Base-by-base conservation (phyloP, 768 basidiomycete species). In the Amanita rimosa region DNA sequence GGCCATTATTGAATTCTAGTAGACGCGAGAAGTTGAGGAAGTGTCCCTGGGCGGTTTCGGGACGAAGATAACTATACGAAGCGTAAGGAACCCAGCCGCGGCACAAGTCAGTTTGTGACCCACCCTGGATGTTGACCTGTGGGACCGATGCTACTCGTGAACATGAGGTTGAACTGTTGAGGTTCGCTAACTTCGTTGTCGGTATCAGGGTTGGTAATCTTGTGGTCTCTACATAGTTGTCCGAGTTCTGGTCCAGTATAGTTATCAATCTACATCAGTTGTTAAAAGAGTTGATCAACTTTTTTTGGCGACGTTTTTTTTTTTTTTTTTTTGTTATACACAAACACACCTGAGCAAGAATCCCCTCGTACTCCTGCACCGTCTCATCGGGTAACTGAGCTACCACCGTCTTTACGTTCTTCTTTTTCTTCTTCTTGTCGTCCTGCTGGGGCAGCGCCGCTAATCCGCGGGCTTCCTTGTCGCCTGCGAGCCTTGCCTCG, bases 101-200 rank as follows among this genome's bases (percentile, higher is more conserved):
- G 43, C 22, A 44, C 29, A 41, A 34, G 26, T 5, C 3, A 39
- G 26, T n/a, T n/a, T n/a, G 35, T 34, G 36, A 50, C 78, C 58
- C 57, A 92, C 87, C 93, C 94, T 57, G 91, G 92, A 67, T 95
- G 82, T 64, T 96, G 91, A 22, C 96, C 95, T 2, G 95, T 97
- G 11, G 95, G 95, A 17, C 95, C 96, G 60, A 99, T 97, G 67
- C 85, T 90, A 61, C 86, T 91, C 43, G 89, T 82, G 67, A 99
- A 98, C 96, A 99, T 98, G 60, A 98, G 79, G 68, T 98, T 99
- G 75, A 98, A 99, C 62, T 85, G 81, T 59, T 90, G 85, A 7
- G 96, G 96, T 62, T 94, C 91, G 40, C 84, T 74, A 26, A 98
- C 85, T 58, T 88, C 85, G 64, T 99, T 97, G 58, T 79, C 85